Evolutionary conservation across 306 rosid species (phyloP), one percentile per base, ranked within the genome.

Genomic region (Vicia sativa): DNA sequence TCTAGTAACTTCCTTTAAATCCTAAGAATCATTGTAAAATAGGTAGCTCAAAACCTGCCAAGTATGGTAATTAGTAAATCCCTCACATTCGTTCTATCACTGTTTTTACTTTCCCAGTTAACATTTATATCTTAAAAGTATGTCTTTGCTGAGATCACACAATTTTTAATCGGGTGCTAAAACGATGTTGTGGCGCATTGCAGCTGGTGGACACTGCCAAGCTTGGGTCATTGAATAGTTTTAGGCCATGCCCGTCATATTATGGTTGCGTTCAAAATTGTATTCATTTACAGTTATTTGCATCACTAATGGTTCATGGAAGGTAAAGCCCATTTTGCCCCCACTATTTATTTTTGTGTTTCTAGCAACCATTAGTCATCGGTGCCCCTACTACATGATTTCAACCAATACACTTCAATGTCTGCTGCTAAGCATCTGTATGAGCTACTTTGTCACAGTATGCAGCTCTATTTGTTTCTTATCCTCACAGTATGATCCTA

Each of bases 1-100:
- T 21, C 43, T n/a, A 3, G 54, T 60, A 67, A 53, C 54, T 45
- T 60, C 29, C 34, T 46, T 42, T 53, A 39, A 29, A 72, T 23
- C 38, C 18, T 55, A 59, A 41, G 59, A 35, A 37, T 56, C 49
- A 35, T 31, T 58, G 15, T 6, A 19, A 50, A 66, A 60, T 23
- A 34, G 55, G 13, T 54, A 23, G 55, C 52, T 6, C 9, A 13
- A 37, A 34, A 3, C 37, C 50, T 55, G 7, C 59, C 49, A 5
- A 12, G 53, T 45, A 62, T 35, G 60, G 46, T 9, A 26, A 15
- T 44, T 28, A 37, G 46, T 9, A 38, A 15, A 56, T 28, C 45
- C 53, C 53, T 16, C 16, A 14, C 56, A 21, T 45, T 68, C 23
- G 21, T 50, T 75, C 64, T 31, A 69, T 26, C 25, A 28, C 10